Base-by-base conservation (phyloP, 768 basidiomycete genomes). In the Tulasnella sp. region DNA sequence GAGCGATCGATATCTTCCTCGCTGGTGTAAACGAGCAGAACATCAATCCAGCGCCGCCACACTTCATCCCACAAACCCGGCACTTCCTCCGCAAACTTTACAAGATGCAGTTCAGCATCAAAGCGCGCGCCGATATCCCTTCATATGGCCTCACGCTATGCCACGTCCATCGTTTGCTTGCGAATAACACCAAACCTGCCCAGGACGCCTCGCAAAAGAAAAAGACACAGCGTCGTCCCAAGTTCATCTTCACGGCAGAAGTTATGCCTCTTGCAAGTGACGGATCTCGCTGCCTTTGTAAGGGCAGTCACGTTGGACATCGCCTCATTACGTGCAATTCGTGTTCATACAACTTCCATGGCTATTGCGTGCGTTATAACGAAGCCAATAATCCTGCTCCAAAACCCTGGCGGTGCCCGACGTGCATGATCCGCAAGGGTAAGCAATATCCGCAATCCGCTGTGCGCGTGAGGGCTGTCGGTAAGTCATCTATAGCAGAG, bases 51-150 rank as follows among this genome's bases (percentile, higher is more conserved):
- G 46, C 71, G 74, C 38, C 24, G 18, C 72, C 31, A 52, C 24
- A 44, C 40, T 34, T 74, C 72, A 95, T 56, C 89, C 68, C 92
- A 21, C 94, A 94, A 84, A 93, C 95, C 18, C 90, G 94, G 42
- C 94, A 96, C 84, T 95, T 92, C 84, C 94, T 96, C 93, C 92
- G 94, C 82, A 96, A 96, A 86, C 86, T 95, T 21, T 95, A 92
- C 87, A 92, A 91, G 86, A 93, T 96, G 76, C 94, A 95, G 85
- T 95, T 96, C 83, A 91, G 92, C n/a, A 92, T 96, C 14, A 2
- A 93, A 90, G 80, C 92, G 91, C 1, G 93, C 94, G 73, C 89
- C 93, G 1, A 80, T 24, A 24, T 77, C 4, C 79, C 79, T 27
- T 94, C 93, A 1, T 95, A 91, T 82, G 94, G 94, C 21, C 87